Evolutionary conservation across 768 basidiomycete species (phyloP), one percentile per base, ranked within the genome.

Genomic region (Clavulina sp.): DNA sequence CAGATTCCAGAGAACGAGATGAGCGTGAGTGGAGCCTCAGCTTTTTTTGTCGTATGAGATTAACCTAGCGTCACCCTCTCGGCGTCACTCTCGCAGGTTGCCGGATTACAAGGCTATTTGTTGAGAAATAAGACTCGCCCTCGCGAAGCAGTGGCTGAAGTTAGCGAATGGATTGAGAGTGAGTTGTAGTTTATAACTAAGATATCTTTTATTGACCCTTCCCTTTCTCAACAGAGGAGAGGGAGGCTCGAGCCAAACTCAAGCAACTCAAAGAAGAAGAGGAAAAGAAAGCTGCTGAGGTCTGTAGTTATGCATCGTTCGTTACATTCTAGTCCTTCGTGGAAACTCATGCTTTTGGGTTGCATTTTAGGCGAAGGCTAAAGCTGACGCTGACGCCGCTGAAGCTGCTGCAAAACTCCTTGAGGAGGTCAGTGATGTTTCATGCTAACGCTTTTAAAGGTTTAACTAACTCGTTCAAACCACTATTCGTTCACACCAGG

Each of bases 1-100:
- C 73, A 81, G 19, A 86, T 89, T 41, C 86, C 86, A 50, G 86
- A 89, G 62, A 76, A 84, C 60, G 86, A 89, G 64, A 70, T 89
- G 44, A 88, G 86, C 61, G 86, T 89, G 61, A 58, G 81, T 70
- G 41, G 4, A 18, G n/a, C 28, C 30, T 19, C 38, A 19, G 16
- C 23, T 49, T 49, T 49, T 50, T 28, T 9, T 46, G 9, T 46
- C 26, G 13, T 46, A 28, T 46, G 16, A 16, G 31, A 21, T 16
- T 51, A 51, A n/a, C n/a, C n/a, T n/a, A n/a, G n/a, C n/a, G n/a
- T n/a, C n/a, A 13, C 13, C 32, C 21, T 52, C 19, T 43, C 32
- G 36, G 19, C 52, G 30, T 60, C 85, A n/a, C n/a, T n/a, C n/a
- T n/a, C n/a, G n/a, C n/a, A n/a, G 84, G 84, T 88, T 53, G 86